Evolutionary conservation across 2,329 filamentous ascomycete species (phyloP), one percentile per base, ranked within the genome.

Genomic region (Bipolaris zeicola): DNA sequence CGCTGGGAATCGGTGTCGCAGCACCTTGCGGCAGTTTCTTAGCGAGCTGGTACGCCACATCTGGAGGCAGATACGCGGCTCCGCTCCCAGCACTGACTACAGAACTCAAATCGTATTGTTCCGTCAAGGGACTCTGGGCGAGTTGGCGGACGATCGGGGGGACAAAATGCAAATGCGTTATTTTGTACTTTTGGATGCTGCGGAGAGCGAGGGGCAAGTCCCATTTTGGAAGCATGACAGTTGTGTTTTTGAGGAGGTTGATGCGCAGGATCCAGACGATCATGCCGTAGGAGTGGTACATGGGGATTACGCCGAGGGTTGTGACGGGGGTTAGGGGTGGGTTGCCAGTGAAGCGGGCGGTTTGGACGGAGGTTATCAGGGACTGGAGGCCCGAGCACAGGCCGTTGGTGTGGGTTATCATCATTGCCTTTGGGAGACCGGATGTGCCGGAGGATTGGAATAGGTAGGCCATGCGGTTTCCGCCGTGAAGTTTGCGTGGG

Each of bases 271-370:
- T 72, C 64, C 65, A 72, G 14, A 72, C 34, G 10, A 73, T 67
- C 68, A 71, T 70, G 46, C 70, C 70, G 52, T 70, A 73, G 11
- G 69, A 72, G 39, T 73, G 70, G 41, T 72, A 73, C 64, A 69
- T 69, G 3, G 70, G 70, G 4, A 72, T 64, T 1, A 73, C 67
- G 14, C 69, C 69, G 1, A 71, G 46, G 0, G 61, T 62, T 0
- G 51, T 49, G 5, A 50, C 52, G 1, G 68, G 65, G 1, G 58
- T 24, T 3, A 72, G 53, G 1, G 70, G 68, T 42, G 69, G 66
- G 3, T 67, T 45, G 18, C 64, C 65, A 7, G 46, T 53, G 45
- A 59, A 70, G 0, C 63, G 62, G 16, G 69, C 60, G 8, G 38
- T 50, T 60, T 71, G 70, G 2, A 60, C 57, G 2, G 61, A 62